phyloP scores from a whole-genome alignment of 148 eudicot genomes.

The Diospyros lotus region DNA sequence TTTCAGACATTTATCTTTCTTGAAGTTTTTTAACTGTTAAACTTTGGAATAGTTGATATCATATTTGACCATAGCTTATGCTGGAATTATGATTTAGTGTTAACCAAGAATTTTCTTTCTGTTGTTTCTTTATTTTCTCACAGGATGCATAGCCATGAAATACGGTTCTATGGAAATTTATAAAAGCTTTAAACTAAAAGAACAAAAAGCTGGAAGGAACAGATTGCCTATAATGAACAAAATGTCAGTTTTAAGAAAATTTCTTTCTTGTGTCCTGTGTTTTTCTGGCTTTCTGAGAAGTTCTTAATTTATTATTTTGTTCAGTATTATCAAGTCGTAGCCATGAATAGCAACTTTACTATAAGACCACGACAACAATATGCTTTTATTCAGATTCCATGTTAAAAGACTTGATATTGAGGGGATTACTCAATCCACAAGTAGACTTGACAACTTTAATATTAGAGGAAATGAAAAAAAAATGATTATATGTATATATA shows the following conservation, averaged over 20 bases:
- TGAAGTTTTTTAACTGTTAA: neutral
- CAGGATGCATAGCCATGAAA: neutral
- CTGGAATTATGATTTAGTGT: neutral
- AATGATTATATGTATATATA: no score
- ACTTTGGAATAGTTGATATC: neutral
- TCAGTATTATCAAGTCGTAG: neutral
- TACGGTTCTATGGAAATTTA: neutral
- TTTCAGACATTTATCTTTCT: conserved; percentile 4
- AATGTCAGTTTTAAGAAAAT: neutral
- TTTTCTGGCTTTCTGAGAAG: neutral
- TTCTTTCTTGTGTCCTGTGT: neutral
- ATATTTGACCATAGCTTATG: neutral
- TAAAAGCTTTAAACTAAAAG: neutral
- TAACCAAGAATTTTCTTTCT: neutral
- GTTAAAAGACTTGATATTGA: no score
- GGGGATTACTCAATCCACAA: no score
- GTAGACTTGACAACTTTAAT: no score
- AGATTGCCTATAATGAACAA: neutral
- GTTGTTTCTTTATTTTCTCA: neutral
- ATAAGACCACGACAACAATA: neutral
- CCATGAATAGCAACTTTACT: neutral
- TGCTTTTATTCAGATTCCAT: no score
- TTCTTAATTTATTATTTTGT: neutral
- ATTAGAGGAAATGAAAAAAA: neutral
- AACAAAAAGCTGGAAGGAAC: neutral